phyloP scores from a whole-genome alignment of 495 filamentous ascomycete species.

The Thermochaetoides thermophila region DNA sequence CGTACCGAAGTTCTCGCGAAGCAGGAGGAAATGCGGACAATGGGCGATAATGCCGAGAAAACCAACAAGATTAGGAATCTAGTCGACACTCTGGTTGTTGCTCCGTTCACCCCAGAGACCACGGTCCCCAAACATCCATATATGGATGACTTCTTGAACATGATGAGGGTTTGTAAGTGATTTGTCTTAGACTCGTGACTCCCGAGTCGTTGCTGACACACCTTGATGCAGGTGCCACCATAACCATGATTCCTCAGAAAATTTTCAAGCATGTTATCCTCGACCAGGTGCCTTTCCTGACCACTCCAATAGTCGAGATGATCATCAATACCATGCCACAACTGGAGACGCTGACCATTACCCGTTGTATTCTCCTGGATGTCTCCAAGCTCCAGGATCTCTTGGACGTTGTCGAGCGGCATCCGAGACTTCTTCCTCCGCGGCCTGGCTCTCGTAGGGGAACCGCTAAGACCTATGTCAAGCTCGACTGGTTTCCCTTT shows the following conservation, averaged over 20 bases:
- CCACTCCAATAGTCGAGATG: slow-evolving; percentile 5
- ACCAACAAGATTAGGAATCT: too few species aligned
- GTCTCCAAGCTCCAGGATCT: slow-evolving; percentile 11
- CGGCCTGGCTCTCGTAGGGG: not conserved
- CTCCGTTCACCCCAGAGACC: slow-evolving; percentile 1
- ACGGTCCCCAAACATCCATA: slow-evolving; percentile 2
- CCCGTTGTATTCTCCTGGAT: slow-evolving; percentile 13
- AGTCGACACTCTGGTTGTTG: too few species aligned
- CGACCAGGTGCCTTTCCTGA: slow-evolving; percentile 11
- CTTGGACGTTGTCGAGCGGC: slow-evolving; percentile 3
- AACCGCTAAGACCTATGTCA: slow-evolving; percentile 1
- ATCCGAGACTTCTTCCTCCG: not conserved
- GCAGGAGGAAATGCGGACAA: too few species aligned
- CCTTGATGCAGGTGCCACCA: not conserved
- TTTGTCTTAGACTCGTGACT: not conserved
- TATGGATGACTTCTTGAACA: slow-evolving; percentile 1
- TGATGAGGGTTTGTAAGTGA: slow-evolving; percentile 4
- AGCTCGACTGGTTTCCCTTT: slow-evolving; percentile 12
- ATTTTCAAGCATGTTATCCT: slow-evolving; percentile 11
- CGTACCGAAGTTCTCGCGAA: not conserved
- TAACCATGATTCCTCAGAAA: not conserved
- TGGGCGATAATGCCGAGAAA: not conserved
- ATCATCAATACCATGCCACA: slow-evolving; percentile 14
- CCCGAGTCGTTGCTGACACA: not conserved
- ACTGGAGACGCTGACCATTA: slow-evolving; percentile 10